Conservation (phyloP, 1,284 basidiomycete species). For the Boletus subluridellus region DNA sequence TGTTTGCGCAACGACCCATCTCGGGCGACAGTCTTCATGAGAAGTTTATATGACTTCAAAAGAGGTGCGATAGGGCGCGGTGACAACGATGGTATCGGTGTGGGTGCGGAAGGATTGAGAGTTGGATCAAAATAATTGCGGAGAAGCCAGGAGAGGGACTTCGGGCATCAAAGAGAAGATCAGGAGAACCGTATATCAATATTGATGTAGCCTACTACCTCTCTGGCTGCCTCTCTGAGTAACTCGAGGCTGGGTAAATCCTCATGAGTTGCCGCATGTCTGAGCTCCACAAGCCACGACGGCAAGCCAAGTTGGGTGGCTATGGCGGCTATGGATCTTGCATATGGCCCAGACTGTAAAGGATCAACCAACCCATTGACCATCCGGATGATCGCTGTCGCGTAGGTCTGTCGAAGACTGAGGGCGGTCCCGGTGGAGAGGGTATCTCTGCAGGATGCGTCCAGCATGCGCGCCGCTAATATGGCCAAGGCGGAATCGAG, state of each 20-base stretch:
- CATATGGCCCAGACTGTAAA: constrained; percentile 82
- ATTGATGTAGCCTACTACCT: constrained; percentile 43
- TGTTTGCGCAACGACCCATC: constrained; percentile 58
- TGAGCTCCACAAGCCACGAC: constrained; percentile 86
- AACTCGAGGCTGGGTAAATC: constrained; percentile 85
- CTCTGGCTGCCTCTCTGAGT: constrained; percentile 70
- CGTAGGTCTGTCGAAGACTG: constrained; percentile 63
- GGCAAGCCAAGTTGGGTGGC: constrained; percentile 86
- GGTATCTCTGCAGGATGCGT: constrained; percentile 40
- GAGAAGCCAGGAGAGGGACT: constrained; percentile 79
- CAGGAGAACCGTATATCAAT: not conserved
- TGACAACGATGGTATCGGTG: constrained; percentile 29
- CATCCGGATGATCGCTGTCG: constrained; percentile 79
- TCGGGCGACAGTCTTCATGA: constrained; percentile 57
- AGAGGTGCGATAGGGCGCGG: constrained; percentile 56
- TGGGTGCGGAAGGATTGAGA: constrained; percentile 53
- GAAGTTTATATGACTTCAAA: constrained; percentile 65
- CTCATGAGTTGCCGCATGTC: constrained; percentile 95
- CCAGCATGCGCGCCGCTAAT: constrained; percentile 54
- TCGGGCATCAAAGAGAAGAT: constrained; percentile 6
- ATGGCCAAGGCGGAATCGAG: constrained; percentile 71
- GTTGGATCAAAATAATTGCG: constrained; percentile 77
- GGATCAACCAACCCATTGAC: constrained; percentile 96
- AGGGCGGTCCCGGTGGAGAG: constrained; percentile 37
- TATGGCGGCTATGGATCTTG: constrained; percentile 86